Evolutionary conservation across 805 yeast species (phyloP), one percentile per base, ranked within the genome.

Genomic region (Sugiyamaella marilandica): DNA sequence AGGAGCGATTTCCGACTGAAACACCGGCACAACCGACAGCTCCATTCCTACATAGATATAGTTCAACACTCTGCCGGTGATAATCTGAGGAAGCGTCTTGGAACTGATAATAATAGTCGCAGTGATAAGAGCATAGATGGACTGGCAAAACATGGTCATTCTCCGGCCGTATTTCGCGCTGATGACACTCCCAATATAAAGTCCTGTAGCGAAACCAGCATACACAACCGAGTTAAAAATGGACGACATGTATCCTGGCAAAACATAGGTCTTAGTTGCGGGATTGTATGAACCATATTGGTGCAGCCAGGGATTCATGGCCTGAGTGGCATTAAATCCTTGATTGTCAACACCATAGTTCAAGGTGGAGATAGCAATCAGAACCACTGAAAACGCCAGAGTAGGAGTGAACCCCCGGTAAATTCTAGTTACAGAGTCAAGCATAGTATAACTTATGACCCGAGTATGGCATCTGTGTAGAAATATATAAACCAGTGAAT

Each of bases 1-100:
- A 29, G 94, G 94, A n/a, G 89, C 79, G 37, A 86, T 83, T 67
- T 86, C 88, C 33, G 91, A 85, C 74, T 84, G 84, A 66, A 85
- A 86, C 65, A 87, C 70, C 49, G 95, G 91, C 33, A 85, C 86
- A 53, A 84, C 43, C 7, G 43, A 39, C 24, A 39, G 19, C 24
- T 39, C 43, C 43, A 39, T 39, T 14, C 43, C 43, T 14, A 39
- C 43, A 39, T 39, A 39, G 19, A 39, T 39, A 16, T 39, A 39
- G 43, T 39, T 39, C 24, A 39, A 21, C 8, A 39, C 43, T 39
- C 43, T 13, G 2, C 43, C 43, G 16, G 43, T 39, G 43, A 39
- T 39, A 9, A 39, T 39, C 43, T 39, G 43, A 19, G 43, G 43
- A 19, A 39, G 43, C 7, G 43, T 39, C 43, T 39, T 39, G 2